These are phyloP conservation scores for Suhomyces atakaporum DNA, from an alignment of 1,139 yeast genomes.

Conservation along the genomic window DNA sequence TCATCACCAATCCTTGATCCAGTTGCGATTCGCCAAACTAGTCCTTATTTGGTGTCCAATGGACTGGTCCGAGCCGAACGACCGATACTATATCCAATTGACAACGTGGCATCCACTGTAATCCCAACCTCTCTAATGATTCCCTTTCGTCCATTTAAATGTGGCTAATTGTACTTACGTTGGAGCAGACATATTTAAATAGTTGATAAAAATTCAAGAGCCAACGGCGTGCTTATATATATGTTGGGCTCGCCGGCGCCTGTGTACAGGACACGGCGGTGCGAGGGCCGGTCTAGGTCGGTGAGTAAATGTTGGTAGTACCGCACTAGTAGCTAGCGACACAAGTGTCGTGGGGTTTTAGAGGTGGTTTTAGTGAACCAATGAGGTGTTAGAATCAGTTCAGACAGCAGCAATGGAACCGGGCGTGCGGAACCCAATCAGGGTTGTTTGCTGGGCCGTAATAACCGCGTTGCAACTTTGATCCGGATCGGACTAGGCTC, in stretches of 20 bases:
- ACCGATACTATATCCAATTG: too few species aligned
- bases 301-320: neutral
- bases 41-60: too few species aligned
- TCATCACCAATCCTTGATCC: neutral
- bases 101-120: too few species aligned
- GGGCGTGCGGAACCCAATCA: neutral
- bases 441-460: slow-evolving; percentile 1
- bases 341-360: too few species aligned
- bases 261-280: slow-evolving; percentile 9
- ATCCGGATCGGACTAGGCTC: slow-evolving; percentile 3
- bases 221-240: slow-evolving; percentile 7
- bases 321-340: too few species aligned
- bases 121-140: too few species aligned
- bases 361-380: too few species aligned
- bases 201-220: slow-evolving; percentile 6
- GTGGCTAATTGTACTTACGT: slow-evolving; percentile 36
- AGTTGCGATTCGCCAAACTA: neutral
- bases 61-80: too few species aligned
- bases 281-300: neutral
- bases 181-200: slow-evolving; percentile 41
- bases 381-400: too few species aligned
- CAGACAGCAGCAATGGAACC: too few species aligned
- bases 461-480: slow-evolving; percentile 1
- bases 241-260: slow-evolving; percentile 12
- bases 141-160: neutral